Evolutionary conservation across 768 basidiomycete genomes (phyloP), one percentile per base, ranked within the genome.

Genomic region (Xerocomellus chrysenteron): DNA sequence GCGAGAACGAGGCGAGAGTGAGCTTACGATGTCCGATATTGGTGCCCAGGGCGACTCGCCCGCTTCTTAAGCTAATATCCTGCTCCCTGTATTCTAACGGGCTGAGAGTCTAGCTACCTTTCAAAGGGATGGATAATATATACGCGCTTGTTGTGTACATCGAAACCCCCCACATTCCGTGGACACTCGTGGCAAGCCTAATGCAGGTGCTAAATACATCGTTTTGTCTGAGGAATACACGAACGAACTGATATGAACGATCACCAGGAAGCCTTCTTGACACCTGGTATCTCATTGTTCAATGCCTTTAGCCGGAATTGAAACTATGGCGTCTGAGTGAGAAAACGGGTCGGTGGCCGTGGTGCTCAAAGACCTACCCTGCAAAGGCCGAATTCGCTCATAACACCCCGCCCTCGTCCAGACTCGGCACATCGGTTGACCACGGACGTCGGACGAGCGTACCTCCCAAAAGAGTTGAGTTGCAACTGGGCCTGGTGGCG

Each of bases 401-500:
- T 88, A 33, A 97, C 78, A 52, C 94, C 96, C 57, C 93, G 81
- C 8, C 92, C 94, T 56, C 86, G 80, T 1, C 96, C 96, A 10
- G 91, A 85, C 72, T 88, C 91, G 19, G 80, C 75, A 64, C 96
- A 98, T 28, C 95, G 80, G 69, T 94, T 94, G 77, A 92, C 94
- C 33, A 97, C 90, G 2, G 85, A 86, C 14, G 86, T 86, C n/a
- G 92, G 89, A 39, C 91, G 85, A 1, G 91, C 88, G 69, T 92
- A 87, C 26, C 83, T 81, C 47, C 83, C 86, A 64, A 97, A 92
- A 6, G 87, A 85, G 73, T 96, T 96, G 48, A 97, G 79, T 67
- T 97, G 94, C 58, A 98, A 76, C 72, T 97, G 94, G 16, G 96
- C 96, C 62, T 94, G 91, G 71, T 94, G 91, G 54, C 96, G 90